Evolutionary conservation across 352 stramenopile species (phyloP).

Genomic region (Stramenopiles sp.): DNA sequence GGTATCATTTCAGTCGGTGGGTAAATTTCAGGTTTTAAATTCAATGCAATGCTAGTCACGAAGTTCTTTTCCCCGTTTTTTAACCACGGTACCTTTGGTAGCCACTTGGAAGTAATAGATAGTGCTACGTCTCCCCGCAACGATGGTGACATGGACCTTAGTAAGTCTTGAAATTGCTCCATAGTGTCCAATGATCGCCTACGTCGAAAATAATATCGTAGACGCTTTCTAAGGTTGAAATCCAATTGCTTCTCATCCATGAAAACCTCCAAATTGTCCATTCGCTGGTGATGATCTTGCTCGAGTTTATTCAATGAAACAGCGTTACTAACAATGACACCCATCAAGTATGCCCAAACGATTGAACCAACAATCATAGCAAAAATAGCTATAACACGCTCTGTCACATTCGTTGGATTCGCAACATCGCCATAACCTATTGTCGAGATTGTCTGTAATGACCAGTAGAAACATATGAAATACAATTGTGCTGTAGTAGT

Average conservation of each 20-base stretch:
- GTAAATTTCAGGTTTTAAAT: slow-evolving; percentile 14
- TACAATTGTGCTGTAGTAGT: slow-evolving; percentile 23
- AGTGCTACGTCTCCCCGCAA: slow-evolving; percentile 16
- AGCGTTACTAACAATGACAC: slow-evolving; percentile 35
- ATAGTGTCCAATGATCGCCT: slow-evolving; percentile 14
- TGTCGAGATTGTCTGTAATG: slow-evolving; percentile 49
- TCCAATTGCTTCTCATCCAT: slow-evolving; percentile 20
- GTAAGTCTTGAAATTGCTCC: slow-evolving; percentile 15
- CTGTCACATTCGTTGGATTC: slow-evolving; percentile 34
- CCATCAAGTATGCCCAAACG: slow-evolving; percentile 52
- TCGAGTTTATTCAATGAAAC: slow-evolving; percentile 18
- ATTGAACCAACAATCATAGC: slow-evolving; percentile 45
- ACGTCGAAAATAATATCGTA: slow-evolving; percentile 19
- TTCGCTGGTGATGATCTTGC: slow-evolving; percentile 13
- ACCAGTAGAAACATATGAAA: slow-evolving; percentile 47
- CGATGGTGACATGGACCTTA: slow-evolving; percentile 18
- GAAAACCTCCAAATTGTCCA: slow-evolving; percentile 24
- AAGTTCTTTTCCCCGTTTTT: slow-evolving; percentile 14
- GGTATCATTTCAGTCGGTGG: slow-evolving; percentile 14
- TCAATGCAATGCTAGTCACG: slow-evolving; percentile 14
- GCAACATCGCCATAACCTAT: slow-evolving; percentile 46
- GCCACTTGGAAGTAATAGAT: slow-evolving; percentile 12
- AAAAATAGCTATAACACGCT: slow-evolving; percentile 42
- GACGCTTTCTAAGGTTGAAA: background rate
- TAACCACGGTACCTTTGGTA: slow-evolving; percentile 15